Evolutionary conservation across 345 rosid species (phyloP).

Genomic region (Boechera divaricarpa): DNA sequence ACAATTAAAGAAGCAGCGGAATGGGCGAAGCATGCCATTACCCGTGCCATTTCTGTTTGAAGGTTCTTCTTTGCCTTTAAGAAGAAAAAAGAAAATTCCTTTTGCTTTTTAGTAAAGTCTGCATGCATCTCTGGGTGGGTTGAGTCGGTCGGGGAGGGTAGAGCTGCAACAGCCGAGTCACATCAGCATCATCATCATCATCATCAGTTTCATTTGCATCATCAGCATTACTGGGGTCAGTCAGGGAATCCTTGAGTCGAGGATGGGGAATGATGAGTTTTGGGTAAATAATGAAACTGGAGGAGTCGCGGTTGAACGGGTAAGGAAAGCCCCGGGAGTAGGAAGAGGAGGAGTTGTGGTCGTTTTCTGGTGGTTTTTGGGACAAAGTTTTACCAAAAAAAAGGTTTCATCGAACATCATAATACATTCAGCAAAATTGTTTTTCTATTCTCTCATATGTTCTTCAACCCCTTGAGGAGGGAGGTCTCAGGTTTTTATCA

Average conservation of each 20-base stretch:
- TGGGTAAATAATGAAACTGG: conserved; percentile 48
- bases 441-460: conserved; percentile 35
- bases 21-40: conserved; percentile 81
- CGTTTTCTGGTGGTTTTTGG: conserved; percentile 37
- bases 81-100: conserved; percentile 29
- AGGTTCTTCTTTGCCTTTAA: conserved; percentile 40
- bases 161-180: conserved; percentile 48
- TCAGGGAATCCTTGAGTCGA: conserved; percentile 29
- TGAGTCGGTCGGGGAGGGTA: conserved; percentile 44
- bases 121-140: conserved; percentile 50
- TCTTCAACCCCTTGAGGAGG: conserved; percentile 37
- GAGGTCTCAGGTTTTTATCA: conserved; percentile 40
- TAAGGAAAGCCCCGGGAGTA: conserved; percentile 7
- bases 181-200: conserved; percentile 50
- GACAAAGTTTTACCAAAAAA: conserved; percentile 28
- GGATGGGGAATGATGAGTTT: conserved; percentile 43
- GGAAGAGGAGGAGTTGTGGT: conserved; percentile 18
- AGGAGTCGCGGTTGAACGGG: conserved; percentile 33
- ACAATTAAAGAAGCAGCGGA: conserved; percentile 56
- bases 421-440: conserved; percentile 41
- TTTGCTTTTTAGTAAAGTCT: conserved; percentile 47
- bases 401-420: conserved; percentile 38
- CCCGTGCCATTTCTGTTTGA: conserved; percentile 76
- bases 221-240: conserved; percentile 61
- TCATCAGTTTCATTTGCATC: conserved; percentile 50